Evolutionary conservation across 2,329 filamentous ascomycete species (phyloP), one percentile per base, ranked within the genome.

Genomic region (Cephalotrichum gorgonifer): DNA sequence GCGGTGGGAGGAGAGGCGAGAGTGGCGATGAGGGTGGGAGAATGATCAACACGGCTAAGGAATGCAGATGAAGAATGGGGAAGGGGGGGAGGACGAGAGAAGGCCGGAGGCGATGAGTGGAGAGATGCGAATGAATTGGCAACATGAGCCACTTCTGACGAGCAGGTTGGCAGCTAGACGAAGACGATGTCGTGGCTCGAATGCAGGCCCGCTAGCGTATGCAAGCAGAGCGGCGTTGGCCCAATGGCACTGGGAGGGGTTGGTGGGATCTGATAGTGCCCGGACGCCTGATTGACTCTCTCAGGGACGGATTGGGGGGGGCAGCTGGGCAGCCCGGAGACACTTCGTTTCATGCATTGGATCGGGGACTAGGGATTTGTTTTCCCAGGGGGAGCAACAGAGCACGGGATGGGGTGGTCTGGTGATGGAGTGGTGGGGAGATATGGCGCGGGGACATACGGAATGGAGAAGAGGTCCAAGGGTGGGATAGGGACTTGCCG

Each of bases 111-210:
- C 43, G 17, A 20, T 44, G 43, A 26, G 30, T 25, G 23, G 26
- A 33, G 28, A 31, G 7, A 17, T 8, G 20, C 7, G 17, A 41
- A 41, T 14, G 27, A 30, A 45, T 45, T 15, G 43, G 30, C 20
- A 25, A 6, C 43, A 15, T 31, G 43, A n/a, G 20, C 20, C 43
- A 31, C 17, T 4, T 30, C 25, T 45, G 41, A n/a, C 8, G n/a
- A 43, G 41, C 25, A 12, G 22, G 22, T 26, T 22, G 20, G 7
- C 35, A 39, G 44, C 17, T 39, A 26, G 20, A 39, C 58, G 58
- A 58, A 58, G 55, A 55, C 52, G 57, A 56, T 66, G 64, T 66
- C 64, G 64, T 67, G 64, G 64, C 64, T 66, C 64, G 64, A 66
- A 64, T 67, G 64, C 64, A 58, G 60, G 59, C 59, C 53, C 54